These are phyloP conservation scores for Daldinia caldariorum DNA, from an alignment of 495 filamentous ascomycete genomes.

Conservation along the genomic window DNA sequence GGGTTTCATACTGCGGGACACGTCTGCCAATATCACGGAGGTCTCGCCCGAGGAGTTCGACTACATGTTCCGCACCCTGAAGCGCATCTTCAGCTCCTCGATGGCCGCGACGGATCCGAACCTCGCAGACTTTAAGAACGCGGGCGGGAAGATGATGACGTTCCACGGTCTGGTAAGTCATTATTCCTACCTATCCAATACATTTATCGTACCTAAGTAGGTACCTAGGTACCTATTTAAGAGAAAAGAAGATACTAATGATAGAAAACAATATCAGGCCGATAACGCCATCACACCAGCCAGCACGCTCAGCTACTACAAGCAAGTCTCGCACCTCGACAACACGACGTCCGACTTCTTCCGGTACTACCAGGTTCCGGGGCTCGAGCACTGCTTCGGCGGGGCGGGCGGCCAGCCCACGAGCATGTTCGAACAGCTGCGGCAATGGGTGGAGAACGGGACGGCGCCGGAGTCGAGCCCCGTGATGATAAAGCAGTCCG, in stretches of 20 bases:
- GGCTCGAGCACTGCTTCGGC: not conserved
- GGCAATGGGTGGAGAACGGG: not conserved
- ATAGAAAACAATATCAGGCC: too few relatives aligned
- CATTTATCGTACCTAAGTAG: too few relatives aligned
- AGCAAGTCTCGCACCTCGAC: not conserved
- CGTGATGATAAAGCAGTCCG: not conserved
- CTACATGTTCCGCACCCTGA: not conserved
- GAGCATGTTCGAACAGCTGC: not conserved
- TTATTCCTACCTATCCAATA: too few relatives aligned
- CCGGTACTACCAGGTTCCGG: not conserved
- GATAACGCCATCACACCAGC: not conserved
- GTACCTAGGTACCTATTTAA: not conserved
- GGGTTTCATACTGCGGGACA: not conserved
- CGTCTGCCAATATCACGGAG: not conserved
- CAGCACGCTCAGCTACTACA: not conserved
- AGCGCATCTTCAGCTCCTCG: not conserved
- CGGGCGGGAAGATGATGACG: constrained; percentile 1
- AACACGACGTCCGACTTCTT: not conserved
- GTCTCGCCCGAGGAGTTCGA: not conserved
- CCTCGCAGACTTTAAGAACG: not conserved
- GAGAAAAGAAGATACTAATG: too few relatives aligned
- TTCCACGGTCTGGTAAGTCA: not conserved
- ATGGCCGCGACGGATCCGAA: not conserved
- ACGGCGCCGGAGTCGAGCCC: not conserved
- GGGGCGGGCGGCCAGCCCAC: not conserved